Evolutionary conservation across 805 yeast species (phyloP), one percentile per base, ranked within the genome.

Genomic region (Lipomyces anomalus): DNA sequence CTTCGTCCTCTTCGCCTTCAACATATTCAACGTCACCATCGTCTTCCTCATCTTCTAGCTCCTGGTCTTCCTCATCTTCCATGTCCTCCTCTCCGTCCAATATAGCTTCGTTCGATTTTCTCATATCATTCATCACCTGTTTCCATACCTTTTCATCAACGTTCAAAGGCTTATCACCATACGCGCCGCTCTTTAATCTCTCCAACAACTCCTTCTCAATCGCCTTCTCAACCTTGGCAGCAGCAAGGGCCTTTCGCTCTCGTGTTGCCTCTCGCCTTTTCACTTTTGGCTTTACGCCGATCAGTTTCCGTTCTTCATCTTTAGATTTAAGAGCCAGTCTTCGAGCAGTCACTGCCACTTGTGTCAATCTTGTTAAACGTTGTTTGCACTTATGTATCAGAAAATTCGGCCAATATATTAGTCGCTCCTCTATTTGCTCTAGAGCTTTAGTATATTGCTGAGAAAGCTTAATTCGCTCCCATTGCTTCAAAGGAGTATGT

Each of bases 61-160:
- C 74, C 38, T 69, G 73, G 38, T 72, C 76, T 39, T 64, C 73
- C 38, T 70, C 75, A 22, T 53, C 62, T 17, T 64, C 68, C 24
- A 76, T 79, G 46, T 75, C 74, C 36, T 73, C 80, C 49, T 82
- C 85, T 40, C 78, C 80, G 52, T 83, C 90, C 58, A 82, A 83
- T 4, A 30, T 40, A 46, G 81, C 80, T 43, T 75, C 75, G 6
- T 33, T 39, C 35, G 67, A 68, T 22, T 69, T 67, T 44, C 72
- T 80, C 56, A 76, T 75, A 52, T 70, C 75, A 50, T 89, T 88
- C 70, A 92, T 76, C 21, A 92, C 94, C 70, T 81, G 85, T 75
- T 83, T 82, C 98, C 98, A 92, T 49, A 92, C 79, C 68, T 82
- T 82, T 61, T 90, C 96, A 60, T 92, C 97, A 30, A 92, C 97